These are phyloP conservation scores for Suillus weaverae DNA, from an alignment of 768 basidiomycete species.

Conservation along the genomic window DNA sequence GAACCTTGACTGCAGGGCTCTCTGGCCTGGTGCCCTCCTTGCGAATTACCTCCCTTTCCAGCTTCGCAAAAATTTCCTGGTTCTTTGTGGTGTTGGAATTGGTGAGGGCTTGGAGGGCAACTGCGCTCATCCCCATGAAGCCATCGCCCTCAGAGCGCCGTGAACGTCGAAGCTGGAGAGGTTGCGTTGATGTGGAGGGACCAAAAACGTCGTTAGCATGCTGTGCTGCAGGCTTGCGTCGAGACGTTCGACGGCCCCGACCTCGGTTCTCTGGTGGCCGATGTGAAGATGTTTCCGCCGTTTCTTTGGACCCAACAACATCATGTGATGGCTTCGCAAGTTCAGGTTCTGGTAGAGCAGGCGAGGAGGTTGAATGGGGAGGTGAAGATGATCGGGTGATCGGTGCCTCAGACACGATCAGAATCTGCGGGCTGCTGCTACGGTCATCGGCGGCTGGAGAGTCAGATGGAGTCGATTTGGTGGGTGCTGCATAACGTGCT, in stretches of 20 bases:
- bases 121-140: slow-evolving; percentile 68
- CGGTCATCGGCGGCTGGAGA: not conserved
- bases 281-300: slow-evolving; percentile 3
- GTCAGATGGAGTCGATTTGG: not conserved
- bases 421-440: not conserved
- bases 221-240: slow-evolving; percentile 44
- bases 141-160: slow-evolving; percentile 37
- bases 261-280: slow-evolving; percentile 5
- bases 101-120: slow-evolving; percentile 70
- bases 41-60: slow-evolving; percentile 71
- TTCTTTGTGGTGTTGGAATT: slow-evolving; percentile 71
- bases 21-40: slow-evolving; percentile 72
- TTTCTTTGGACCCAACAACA: slow-evolving; percentile 16
- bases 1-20: slow-evolving; percentile 75
- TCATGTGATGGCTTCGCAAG: slow-evolving; percentile 15
- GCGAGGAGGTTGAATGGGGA: no score
- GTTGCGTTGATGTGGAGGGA: slow-evolving; percentile 25
- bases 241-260: slow-evolving; percentile 49
- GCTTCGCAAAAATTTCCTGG: slow-evolving; percentile 59
- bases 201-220: slow-evolving; percentile 41
- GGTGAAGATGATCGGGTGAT: not conserved
- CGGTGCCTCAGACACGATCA: not conserved
- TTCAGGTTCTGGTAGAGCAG: slow-evolving; percentile 18
- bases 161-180: slow-evolving; percentile 43
- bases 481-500: slow-evolving; percentile 19